These are phyloP conservation scores for Barbarea vulgaris DNA, from an alignment of 345 rosid species.

Conservation along the genomic window DNA sequence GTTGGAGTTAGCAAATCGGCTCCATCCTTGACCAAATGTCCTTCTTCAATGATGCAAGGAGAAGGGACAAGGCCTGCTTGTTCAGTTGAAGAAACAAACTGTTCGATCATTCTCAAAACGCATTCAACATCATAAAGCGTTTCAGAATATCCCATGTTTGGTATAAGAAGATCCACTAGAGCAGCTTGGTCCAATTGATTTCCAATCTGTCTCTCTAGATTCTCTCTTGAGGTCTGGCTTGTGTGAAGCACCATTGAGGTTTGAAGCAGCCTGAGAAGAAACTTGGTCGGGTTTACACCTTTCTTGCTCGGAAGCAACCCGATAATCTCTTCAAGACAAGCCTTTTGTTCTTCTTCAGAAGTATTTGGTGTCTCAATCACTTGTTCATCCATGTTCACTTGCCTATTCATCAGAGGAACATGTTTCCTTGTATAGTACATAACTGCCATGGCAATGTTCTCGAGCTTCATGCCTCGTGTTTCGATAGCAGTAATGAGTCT, in stretches of 20 bases:
- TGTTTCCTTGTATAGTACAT: conserved; percentile 60
- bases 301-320: conserved; percentile 60
- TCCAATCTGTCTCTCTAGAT: conserved; percentile 63
- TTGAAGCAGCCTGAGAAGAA: conserved; percentile 66
- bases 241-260: conserved; percentile 60
- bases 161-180: conserved; percentile 65
- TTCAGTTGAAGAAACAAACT: conserved; percentile 53
- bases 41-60: conserved; percentile 51
- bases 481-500: conserved; percentile 54
- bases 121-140: conserved; percentile 69
- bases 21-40: conserved; percentile 43
- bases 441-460: conserved; percentile 54
- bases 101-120: conserved; percentile 65
- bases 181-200: conserved; percentile 64
- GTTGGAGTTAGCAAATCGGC: conserved; percentile 50
- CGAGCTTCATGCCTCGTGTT: conserved; percentile 59
- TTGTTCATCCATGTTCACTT: conserved; percentile 47
- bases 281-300: conserved; percentile 60
- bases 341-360: conserved; percentile 56
- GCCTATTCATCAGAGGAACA: conserved; percentile 58
- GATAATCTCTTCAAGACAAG: conserved; percentile 62
- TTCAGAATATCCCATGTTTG: conserved; percentile 60
- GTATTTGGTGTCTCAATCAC: conserved; percentile 36
- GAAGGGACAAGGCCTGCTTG: conserved; percentile 48
- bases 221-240: conserved; percentile 54